phyloP scores from a whole-genome alignment of 2,329 filamentous ascomycete species.

The Albifimbria verrucaria region DNA sequence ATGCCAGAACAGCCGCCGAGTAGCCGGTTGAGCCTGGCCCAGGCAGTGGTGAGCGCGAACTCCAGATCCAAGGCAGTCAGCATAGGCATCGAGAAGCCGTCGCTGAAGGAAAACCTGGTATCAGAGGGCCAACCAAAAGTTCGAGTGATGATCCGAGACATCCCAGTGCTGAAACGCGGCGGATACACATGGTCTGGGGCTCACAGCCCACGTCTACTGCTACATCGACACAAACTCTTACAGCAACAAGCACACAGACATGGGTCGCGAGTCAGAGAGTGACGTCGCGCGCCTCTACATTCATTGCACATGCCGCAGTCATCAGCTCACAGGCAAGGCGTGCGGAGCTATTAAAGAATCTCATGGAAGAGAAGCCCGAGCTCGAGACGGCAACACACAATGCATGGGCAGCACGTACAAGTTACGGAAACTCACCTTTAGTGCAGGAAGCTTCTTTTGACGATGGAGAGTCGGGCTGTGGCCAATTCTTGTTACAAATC shows the following conservation, averaged over 20 bases:
- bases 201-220: constrained; percentile 11
- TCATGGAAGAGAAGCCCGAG: constrained; percentile 45
- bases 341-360: constrained; percentile 38
- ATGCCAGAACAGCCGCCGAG: constrained; percentile 84
- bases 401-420: constrained; percentile 44
- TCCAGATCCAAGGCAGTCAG: constrained; percentile 73
- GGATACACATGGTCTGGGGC: constrained; percentile 54
- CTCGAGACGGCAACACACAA: constrained; percentile 57
- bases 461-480: constrained; percentile 60
- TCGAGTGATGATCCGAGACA: constrained; percentile 67
- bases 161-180: constrained; percentile 73
- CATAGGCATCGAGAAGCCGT: constrained; percentile 66
- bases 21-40: constrained; percentile 77
- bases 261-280: constrained; percentile 54
- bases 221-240: constrained; percentile 9
- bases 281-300: constrained; percentile 51
- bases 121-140: constrained; percentile 73
- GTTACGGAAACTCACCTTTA: constrained; percentile 33
- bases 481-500: constrained; percentile 52
- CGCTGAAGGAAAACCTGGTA: constrained; percentile 66
- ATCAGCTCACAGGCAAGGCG: constrained; percentile 38
- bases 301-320: constrained; percentile 49
- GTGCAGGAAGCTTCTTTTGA: constrained; percentile 52
- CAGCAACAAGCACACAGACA: constrained; percentile 17
- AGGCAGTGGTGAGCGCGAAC: constrained; percentile 80